Evolutionary conservation across 208 protist genomes (phyloP).

Genomic region (Novymonas esmeraldas): DNA sequence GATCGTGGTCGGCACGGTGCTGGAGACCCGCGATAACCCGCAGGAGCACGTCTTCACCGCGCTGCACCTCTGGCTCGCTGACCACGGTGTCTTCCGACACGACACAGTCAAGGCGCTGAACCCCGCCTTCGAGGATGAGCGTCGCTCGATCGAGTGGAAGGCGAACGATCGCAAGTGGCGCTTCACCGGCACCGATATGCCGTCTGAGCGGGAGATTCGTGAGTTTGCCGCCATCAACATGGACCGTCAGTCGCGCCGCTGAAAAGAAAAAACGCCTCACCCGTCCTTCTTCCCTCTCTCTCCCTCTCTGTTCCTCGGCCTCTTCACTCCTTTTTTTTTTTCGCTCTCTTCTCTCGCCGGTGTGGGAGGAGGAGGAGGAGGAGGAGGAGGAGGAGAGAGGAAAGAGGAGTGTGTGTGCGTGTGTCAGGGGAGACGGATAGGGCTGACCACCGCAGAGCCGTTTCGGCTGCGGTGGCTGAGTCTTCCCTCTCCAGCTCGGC

Average conservation of each 20-base stretch:
- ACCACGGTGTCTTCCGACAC: conserved; percentile 87
- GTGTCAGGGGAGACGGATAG: too few species aligned
- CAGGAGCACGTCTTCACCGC: conserved; percentile 88
- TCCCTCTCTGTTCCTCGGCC: background rate
- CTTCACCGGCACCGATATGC: conserved; percentile 83
- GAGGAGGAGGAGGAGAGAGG: too few species aligned
- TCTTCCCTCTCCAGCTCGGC: too few species aligned
- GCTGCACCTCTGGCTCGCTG: conserved; percentile 86
- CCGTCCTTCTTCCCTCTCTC: background rate
- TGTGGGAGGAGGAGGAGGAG: too few species aligned
- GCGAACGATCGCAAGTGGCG: conserved; percentile 87
- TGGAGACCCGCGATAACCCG: conserved; percentile 84
- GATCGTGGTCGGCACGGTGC: conserved; percentile 60
- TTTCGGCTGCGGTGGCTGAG: too few species aligned
- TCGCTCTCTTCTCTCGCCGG: conserved; percentile 15
- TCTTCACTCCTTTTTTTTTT: conserved; percentile 12
- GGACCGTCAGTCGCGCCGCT: conserved; percentile 34
- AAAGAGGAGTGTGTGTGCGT: too few species aligned
- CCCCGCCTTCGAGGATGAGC: conserved; percentile 87
- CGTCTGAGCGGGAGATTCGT: conserved; percentile 71
- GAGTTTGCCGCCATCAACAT: conserved; percentile 92
- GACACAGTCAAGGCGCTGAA: conserved; percentile 89
- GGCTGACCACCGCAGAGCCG: too few species aligned
- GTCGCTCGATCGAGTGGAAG: conserved; percentile 81
- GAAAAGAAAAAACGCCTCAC: background rate